These are phyloP conservation scores for Pyricularia sp. DNA, from an alignment of 2,329 filamentous ascomycete species.

Conservation along the genomic window DNA sequence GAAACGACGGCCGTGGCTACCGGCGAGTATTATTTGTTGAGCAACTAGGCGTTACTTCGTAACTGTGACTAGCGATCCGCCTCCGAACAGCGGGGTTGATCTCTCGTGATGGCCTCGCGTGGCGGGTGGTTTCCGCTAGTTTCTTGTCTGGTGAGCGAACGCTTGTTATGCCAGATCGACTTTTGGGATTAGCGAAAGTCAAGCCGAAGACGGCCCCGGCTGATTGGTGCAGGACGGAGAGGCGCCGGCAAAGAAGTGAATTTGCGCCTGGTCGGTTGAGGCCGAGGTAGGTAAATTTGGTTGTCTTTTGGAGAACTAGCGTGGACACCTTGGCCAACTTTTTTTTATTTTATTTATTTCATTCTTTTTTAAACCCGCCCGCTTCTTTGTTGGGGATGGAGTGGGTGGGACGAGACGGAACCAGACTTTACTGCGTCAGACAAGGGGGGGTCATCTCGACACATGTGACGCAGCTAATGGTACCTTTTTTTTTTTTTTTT, in stretches of 20 bases:
- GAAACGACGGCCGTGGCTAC: not conserved
- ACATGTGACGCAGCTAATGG: not conserved
- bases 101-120: not conserved
- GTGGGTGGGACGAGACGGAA: not conserved
- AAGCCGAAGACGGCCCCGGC: not conserved
- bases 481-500: not conserved
- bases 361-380: not conserved
- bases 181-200: not conserved
- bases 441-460: not conserved
- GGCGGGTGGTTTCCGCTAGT: not conserved
- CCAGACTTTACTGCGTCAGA: not conserved
- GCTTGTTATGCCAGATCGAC: not conserved
- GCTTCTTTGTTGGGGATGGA: not conserved
- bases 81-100: not conserved
- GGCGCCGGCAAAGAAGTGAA: not conserved
- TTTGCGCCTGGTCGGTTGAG: conserved; percentile 1
- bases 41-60: not conserved
- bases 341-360: not conserved
- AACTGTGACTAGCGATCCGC: conserved; percentile 4
- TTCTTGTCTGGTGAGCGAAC: not conserved
- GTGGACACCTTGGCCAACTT: not conserved
- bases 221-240: not conserved
- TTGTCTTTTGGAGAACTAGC: not conserved
- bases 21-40: not conserved
- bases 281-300: not conserved